Base-by-base conservation (phyloP, 352 stramenopile species). In the Globisporangium heterothallicum region DNA sequence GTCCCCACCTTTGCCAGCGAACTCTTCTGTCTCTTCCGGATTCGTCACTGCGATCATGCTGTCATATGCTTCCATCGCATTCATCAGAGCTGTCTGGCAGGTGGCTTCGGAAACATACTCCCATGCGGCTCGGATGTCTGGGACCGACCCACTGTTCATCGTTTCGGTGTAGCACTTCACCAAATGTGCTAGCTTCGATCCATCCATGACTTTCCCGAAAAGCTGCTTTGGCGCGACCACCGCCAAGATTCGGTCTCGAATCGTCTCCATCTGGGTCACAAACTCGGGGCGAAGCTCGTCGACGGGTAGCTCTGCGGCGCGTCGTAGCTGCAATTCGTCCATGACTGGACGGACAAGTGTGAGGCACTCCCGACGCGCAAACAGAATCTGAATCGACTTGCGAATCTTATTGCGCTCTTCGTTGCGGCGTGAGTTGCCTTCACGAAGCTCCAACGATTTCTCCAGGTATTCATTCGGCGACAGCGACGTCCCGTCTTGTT, bases 111-210 rank as follows among this genome's bases (percentile, higher is more conserved):
- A 81, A 13, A 93, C 83, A 32, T 92, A 93, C 53, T 84, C 73
- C 80, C 80, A 93, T 13, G 80, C 83, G 30, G 80, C 78, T 49
- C 87, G 88, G 29, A 93, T 91, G 48, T 90, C 77, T n/a, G 83
- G 80, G 5, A 93, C 64, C 2, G 72, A 65, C 3, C 80, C 80
- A 49, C 68, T 90, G 42, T 84, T 93, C 70, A 93, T 85, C 4
- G 80, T 90, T 13, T 79, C 64, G 0, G 76, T 85, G 50, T 93
- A 93, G 54, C 76, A 87, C 18, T 56, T 61, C 14, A 69, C 77
- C 30, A 93, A 58, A 26, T 86, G 62, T 4, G 74, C 74, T 4
- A 93, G 58, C 55, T 90, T 78, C 10, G 53, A 52, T 7, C 80
- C 83, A 47, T 89, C 66, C 40, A 92, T 61, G 10, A 67, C 59